Base-by-base conservation (phyloP, 768 basidiomycete genomes). In the Gloeopeniophorella convolvens region DNA sequence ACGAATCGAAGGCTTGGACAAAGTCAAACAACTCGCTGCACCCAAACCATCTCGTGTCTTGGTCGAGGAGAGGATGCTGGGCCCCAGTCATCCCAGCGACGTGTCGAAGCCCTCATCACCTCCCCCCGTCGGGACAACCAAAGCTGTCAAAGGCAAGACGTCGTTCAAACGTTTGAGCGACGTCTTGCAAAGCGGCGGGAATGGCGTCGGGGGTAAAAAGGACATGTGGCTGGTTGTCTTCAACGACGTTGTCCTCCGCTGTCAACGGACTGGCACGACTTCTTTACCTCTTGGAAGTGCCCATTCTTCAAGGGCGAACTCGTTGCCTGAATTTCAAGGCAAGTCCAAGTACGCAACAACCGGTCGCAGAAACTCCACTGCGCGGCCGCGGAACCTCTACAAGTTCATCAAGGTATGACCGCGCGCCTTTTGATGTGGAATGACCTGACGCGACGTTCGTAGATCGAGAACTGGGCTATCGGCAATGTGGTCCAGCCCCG, bases 211-310 rank as follows among this genome's bases (percentile, higher is more conserved):
- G 63, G 60, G 85, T 27, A 89, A 86, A 72, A 83, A 85, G 62
- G 95, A 99, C 59, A 62, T 92, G 36, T 99, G 96, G 96, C 75
- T 94, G 47, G 89, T 99, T 2, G 80, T 84, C 12, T 97, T 99
- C 73, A 94, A 93, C 48, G 96, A 99, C 62, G 95, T 99, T 39
- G 85, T 92, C 5, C 68, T 99, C 31, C 79, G 92, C 39, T 98
- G 94, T 65, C 89, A 93, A 60, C 77, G 89, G 46, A 87, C 84
- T 2, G 95, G 96, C 9, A 85, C 85, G 6, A 99, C 96, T 0
- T 86, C 84, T 7, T 63, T 92, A 41, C 89, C 89, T 2, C 65
- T 92, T 52, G 85, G 82, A 8, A 73, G 85, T 8, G 73, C 77
- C 4, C 76, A 80, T 20, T 82, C 76, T 56, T 80, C 81, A 24